These are phyloP conservation scores for Dillenia turbinata DNA, from an alignment of 164 flowering plant genomes.

Conservation along the genomic window DNA sequence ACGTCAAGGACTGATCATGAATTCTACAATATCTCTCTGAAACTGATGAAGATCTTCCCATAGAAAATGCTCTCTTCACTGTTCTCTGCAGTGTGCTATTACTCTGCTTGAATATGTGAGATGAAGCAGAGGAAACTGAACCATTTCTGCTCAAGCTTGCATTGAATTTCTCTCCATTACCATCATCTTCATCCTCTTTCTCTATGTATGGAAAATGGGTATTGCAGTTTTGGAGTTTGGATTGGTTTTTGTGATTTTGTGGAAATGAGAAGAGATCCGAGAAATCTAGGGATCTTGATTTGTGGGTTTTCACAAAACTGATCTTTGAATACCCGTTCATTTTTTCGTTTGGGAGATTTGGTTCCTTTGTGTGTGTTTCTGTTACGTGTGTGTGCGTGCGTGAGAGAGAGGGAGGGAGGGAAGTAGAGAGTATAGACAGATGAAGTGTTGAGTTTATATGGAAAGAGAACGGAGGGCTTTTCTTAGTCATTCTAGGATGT, in stretches of 20 bases:
- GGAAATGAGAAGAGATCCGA: slow-evolving; percentile 31
- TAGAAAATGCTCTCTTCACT: slow-evolving; percentile 43
- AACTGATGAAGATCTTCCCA: slow-evolving; percentile 58
- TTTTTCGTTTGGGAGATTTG: not conserved
- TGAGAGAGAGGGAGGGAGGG: too few species aligned
- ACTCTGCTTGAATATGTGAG: slow-evolving; percentile 20
- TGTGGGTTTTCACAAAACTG: slow-evolving; percentile 14
- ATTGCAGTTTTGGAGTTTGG: slow-evolving; percentile 9
- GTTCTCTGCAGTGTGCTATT: slow-evolving; percentile 18
- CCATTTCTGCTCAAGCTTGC: slow-evolving; percentile 30
- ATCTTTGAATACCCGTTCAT: slow-evolving; percentile 56
- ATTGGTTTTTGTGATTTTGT: slow-evolving; percentile 12
- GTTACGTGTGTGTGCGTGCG: too few species aligned
- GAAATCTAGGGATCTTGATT: slow-evolving; percentile 44
- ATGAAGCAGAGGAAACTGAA: slow-evolving; percentile 28
- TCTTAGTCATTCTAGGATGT: too few species aligned
- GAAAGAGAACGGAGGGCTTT: too few species aligned
- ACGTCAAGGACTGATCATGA: slow-evolving; percentile 38
- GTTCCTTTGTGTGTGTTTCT: too few species aligned
- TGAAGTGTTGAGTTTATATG: too few species aligned
- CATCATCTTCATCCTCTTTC: slow-evolving; percentile 18
- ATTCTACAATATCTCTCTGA: slow-evolving; percentile 61
- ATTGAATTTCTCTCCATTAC: slow-evolving; percentile 10
- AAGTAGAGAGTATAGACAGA: too few species aligned
- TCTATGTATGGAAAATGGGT: slow-evolving; percentile 6